Evolutionary conservation across 1,284 basidiomycete genomes (phyloP).

Genomic region (Trametes hirsuta): DNA sequence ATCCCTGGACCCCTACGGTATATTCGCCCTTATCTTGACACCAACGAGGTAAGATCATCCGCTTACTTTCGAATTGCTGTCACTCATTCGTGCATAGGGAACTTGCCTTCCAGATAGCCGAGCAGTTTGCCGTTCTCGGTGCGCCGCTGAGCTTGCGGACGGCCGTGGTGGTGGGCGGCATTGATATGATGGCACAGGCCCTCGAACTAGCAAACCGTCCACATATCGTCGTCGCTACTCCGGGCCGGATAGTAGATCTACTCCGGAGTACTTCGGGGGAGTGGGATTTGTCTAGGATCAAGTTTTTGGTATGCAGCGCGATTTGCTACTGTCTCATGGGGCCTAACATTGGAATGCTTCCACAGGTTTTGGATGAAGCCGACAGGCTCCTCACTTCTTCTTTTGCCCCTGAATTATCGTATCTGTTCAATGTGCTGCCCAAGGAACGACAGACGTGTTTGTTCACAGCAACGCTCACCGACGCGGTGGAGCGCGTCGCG

Average conservation of each 20-base stretch:
- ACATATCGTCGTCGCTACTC: constrained; percentile 95
- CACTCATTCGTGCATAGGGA: constrained; percentile 57
- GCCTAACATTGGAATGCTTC: neutral
- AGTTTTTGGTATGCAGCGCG: constrained; percentile 72
- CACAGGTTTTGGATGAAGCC: constrained; percentile 89
- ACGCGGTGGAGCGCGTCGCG: constrained; percentile 83
- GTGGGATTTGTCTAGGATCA: constrained; percentile 86
- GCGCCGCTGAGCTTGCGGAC: constrained; percentile 81
- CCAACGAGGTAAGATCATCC: constrained; percentile 76
- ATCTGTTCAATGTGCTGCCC: constrained; percentile 82
- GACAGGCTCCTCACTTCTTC: constrained; percentile 91
- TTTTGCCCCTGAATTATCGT: constrained; percentile 86
- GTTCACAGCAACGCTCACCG: constrained; percentile 94
- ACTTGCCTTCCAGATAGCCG: constrained; percentile 94
- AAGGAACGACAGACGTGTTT: constrained; percentile 91
- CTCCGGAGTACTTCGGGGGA: constrained; percentile 79
- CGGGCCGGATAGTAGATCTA: constrained; percentile 93
- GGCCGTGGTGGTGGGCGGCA: constrained; percentile 92
- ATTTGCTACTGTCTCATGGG: neutral
- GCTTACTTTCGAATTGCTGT: neutral
- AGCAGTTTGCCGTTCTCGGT: constrained; percentile 94
- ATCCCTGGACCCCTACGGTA: constrained; percentile 88
- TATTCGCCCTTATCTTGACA: constrained; percentile 92
- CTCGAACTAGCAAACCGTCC: constrained; percentile 85
- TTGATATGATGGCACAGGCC: constrained; percentile 98